These are phyloP conservation scores for Leishmania guyanensis DNA, from an alignment of 208 protist genomes.

Conservation along the genomic window DNA sequence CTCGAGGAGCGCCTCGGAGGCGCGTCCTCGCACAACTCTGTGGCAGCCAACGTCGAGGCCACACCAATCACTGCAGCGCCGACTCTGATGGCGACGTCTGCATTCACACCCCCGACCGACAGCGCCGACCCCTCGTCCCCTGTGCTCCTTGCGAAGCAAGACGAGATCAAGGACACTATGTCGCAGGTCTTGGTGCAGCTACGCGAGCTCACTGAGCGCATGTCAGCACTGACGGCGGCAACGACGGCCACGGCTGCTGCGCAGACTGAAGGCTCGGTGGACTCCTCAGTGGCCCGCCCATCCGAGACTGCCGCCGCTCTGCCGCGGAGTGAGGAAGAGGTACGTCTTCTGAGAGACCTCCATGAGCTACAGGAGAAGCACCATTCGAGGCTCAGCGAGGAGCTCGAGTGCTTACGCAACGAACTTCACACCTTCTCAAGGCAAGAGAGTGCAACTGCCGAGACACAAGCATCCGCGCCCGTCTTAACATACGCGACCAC, in stretches of 20 bases:
- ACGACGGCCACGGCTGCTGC: not conserved
- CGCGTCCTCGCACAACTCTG: not conserved
- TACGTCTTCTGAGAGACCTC: constrained; percentile 16
- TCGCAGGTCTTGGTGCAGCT: constrained; percentile 15
- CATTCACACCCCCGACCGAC: not conserved
- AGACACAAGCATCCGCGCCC: not conserved
- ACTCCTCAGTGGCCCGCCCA: not conserved
- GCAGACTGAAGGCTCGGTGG: not conserved
- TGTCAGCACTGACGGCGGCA: not conserved
- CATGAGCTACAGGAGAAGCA: constrained; percentile 19
- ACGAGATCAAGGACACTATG: constrained; percentile 4
- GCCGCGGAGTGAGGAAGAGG: constrained; percentile 12
- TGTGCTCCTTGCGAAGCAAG: constrained; percentile 5
- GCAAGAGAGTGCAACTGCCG: not conserved
- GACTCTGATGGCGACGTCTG: not conserved
- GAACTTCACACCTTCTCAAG: constrained; percentile 5
- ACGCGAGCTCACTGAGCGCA: constrained; percentile 21
- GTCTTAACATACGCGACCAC: not conserved
- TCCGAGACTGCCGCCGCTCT: not conserved
- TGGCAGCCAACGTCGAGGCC: not conserved
- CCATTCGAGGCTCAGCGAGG: constrained; percentile 1
- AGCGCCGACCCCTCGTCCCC: not conserved
- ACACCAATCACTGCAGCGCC: not conserved
- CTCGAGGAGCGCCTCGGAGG: constrained; percentile 29
- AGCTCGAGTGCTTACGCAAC: constrained; percentile 6